Conservation (phyloP, 345 rosid genomes). For the Ailanthus altissimus region DNA sequence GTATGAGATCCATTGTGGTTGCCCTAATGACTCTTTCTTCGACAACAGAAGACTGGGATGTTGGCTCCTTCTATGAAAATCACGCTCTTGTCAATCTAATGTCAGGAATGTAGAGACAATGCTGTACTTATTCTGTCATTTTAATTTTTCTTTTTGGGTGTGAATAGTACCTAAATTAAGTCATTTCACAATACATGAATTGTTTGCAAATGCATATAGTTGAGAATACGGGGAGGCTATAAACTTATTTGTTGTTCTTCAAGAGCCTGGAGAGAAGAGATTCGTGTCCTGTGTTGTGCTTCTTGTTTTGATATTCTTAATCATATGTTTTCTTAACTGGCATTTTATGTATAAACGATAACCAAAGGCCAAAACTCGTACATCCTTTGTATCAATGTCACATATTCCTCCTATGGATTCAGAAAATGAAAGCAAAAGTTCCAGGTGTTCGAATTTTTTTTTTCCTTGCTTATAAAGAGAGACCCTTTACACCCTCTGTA, state of each 20-base stretch:
- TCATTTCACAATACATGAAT: background rate
- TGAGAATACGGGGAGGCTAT: background rate
- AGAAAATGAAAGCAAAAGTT: too few species aligned
- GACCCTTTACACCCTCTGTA: too few species aligned
- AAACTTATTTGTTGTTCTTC: background rate
- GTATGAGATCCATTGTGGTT: slow-evolving; percentile 89
- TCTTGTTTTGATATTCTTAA: too few species aligned
- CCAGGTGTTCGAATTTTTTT: too few species aligned
- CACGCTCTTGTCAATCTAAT: slow-evolving; percentile 69
- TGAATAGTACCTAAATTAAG: background rate
- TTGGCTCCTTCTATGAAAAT: slow-evolving; percentile 64
- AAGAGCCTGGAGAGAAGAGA: too few species aligned
- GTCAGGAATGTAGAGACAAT: slow-evolving; percentile 62
- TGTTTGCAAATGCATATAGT: slow-evolving; percentile 8
- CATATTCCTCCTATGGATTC: too few species aligned
- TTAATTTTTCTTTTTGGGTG: background rate
- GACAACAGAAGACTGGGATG: slow-evolving; percentile 81
- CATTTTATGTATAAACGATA: background rate
- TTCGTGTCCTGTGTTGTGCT: too few species aligned
- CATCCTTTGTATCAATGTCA: too few species aligned
- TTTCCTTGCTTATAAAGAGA: too few species aligned
- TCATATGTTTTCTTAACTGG: background rate
- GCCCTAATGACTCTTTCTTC: slow-evolving; percentile 87
- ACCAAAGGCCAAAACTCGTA: too few species aligned
- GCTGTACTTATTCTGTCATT: background rate